Evolutionary conservation across 176 grass and related monocot species (phyloP).

Genomic region (Triticum monococcum): DNA sequence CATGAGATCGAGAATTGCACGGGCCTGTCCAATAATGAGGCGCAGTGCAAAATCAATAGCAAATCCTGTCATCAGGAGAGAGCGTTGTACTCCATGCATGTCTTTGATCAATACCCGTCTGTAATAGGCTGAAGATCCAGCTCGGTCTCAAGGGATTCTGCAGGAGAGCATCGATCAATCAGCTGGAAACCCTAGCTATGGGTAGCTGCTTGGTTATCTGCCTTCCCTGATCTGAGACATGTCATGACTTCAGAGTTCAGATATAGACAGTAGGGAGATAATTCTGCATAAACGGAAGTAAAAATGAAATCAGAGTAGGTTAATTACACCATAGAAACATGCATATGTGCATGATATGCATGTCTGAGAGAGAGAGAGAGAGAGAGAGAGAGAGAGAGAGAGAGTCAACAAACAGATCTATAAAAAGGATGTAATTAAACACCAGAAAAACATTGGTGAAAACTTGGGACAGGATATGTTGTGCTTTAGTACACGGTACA

Average conservation of each 20-base stretch:
- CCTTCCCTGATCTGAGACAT: background rate
- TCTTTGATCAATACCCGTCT: background rate
- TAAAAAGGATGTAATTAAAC: background rate
- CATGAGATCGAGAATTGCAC: background rate
- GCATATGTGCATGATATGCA: background rate
- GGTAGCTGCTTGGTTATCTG: background rate
- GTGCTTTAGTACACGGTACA: background rate
- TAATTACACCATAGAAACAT: background rate
- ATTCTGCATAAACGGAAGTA: constrained; percentile 17
- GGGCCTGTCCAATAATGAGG: background rate
- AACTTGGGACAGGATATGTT: background rate
- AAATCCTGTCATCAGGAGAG: constrained; percentile 6
- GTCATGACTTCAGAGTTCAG: background rate
- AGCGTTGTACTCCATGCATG: background rate
- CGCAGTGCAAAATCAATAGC: constrained; percentile 3
- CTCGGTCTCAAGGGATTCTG: background rate
- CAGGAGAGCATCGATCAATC: background rate
- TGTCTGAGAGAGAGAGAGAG: background rate
- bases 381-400: no score
- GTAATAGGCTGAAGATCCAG: background rate
- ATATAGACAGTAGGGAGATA: background rate
- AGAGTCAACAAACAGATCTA: background rate
- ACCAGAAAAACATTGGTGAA: background rate
- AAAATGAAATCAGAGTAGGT: background rate
- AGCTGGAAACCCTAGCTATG: background rate